phyloP scores from a whole-genome alignment of 73 alveolate species.

The Paramecium biaurelia region DNA sequence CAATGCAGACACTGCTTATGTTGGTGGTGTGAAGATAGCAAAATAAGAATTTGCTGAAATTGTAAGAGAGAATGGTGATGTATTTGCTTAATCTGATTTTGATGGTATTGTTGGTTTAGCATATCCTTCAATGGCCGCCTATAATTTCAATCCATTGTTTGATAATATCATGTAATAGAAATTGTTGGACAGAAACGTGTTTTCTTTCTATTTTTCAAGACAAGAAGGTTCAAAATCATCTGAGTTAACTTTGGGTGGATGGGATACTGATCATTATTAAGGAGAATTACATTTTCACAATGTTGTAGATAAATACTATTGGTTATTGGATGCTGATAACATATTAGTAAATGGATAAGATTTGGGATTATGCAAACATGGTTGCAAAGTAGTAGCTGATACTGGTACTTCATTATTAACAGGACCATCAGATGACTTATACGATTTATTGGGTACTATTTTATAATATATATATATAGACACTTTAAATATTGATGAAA shows the following conservation, averaged over 20 bases:
- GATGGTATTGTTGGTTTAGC: conserved; percentile 87
- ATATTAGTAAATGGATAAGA: conserved; percentile 71
- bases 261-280: conserved; percentile 58
- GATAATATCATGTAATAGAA: conserved; percentile 74
- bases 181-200: conserved; percentile 72
- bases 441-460: conserved; percentile 43
- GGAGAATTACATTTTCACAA: conserved; percentile 80
- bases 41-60: conserved; percentile 79
- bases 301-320: conserved; percentile 72
- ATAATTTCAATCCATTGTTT: conserved; percentile 69
- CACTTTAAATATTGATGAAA: conserved; percentile 54
- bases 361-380: conserved; percentile 68
- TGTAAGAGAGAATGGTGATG: conserved; percentile 77
- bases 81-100: conserved; percentile 69
- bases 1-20: conserved; percentile 65
- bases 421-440: conserved; percentile 72
- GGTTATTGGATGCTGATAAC: conserved; percentile 75
- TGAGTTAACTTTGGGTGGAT: conserved; percentile 76
- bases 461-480: conserved; percentile 1
- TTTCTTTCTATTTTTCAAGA: conserved; percentile 76
- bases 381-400: conserved; percentile 79
- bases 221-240: conserved; percentile 66
- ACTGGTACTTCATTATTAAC: conserved; percentile 85
- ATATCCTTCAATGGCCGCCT: conserved; percentile 75
- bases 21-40: conserved; percentile 72